phyloP scores from a whole-genome alignment of 2,329 filamentous ascomycete species.

The Claviceps arundinis region DNA sequence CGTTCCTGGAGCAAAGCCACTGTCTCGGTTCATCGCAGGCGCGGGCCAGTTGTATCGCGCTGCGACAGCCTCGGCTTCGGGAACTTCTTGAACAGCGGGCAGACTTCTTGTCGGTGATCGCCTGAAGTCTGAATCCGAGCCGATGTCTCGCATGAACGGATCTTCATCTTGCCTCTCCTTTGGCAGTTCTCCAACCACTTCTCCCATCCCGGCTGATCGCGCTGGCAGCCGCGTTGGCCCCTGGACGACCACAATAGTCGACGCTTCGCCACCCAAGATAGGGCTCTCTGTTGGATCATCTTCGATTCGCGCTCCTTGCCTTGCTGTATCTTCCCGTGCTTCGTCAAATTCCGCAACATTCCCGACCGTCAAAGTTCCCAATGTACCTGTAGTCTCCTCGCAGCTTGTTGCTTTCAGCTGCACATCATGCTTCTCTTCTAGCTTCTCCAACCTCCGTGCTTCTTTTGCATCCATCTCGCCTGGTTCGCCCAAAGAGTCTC shows the following conservation, averaged over 20 bases:
- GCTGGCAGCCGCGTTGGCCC: constrained; percentile 16
- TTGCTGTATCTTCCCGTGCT: constrained; percentile 12
- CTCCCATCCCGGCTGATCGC: constrained; percentile 17
- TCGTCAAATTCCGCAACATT: constrained; percentile 11
- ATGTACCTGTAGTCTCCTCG: constrained; percentile 6
- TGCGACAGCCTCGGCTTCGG: constrained; percentile 29
- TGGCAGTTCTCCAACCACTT: constrained; percentile 17
- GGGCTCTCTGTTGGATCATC: constrained; percentile 25
- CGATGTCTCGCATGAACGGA: constrained; percentile 10
- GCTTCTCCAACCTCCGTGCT: constrained; percentile 3
- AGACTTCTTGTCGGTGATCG: constrained; percentile 31
- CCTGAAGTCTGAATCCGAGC: constrained; percentile 24
- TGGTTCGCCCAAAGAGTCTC: constrained; percentile 18
- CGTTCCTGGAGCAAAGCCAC: constrained; percentile 25
- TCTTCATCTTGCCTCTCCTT: constrained; percentile 17
- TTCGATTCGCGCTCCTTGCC: constrained; percentile 12
- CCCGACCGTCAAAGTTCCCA: constrained; percentile 8
- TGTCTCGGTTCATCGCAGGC: constrained; percentile 25
- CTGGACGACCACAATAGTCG: constrained; percentile 6
- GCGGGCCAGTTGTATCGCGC: constrained; percentile 11
- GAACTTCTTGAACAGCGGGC: constrained; percentile 37
- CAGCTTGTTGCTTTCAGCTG: neutral
- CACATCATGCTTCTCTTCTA: neutral
- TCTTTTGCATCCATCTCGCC: constrained; percentile 5
- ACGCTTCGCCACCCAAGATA: constrained; percentile 19